Base-by-base conservation (phyloP, 345 rosid genomes). In the Brassica incana region DNA sequence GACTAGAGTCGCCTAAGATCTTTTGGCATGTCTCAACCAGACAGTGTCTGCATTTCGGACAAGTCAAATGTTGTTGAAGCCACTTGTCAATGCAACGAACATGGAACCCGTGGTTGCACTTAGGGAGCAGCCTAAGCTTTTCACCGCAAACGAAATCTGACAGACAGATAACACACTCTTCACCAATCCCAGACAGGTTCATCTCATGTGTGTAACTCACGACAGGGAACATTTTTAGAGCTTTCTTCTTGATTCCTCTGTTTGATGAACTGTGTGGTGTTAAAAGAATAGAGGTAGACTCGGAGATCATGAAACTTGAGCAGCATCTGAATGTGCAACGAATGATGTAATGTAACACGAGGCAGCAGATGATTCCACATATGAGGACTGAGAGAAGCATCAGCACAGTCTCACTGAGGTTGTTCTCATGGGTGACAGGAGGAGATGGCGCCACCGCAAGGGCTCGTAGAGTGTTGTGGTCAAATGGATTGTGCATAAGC, bases 41-140 rank as follows among this genome's bases (percentile, higher is more conserved):
- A 73, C 84, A 81, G 29, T 86, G 82, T 78, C 96, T 83, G 45
- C 96, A 91, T 5, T 83, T 89, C 0, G 92, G 96, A 77, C 96
- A 91, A 12, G 93, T 88, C 27, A 89, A 80, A 77, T 89, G 87
- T 7, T 88, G 87, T 68, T 81, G 75, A 30, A 91, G 93, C 92
- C 96, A 91, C 75, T 81, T 83, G 71, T 89, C 93, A 18, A 89
- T 87, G 65, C 95, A 91, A 7, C 69, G 67, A 23, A 88, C 88
- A 58, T 90, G 95, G 75, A 89, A 90, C 1, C 92, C 90, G 29
- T 90, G 95, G 86, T 85, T 85, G 79, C 92, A 90, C 59, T 85
- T 87, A 0, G 93, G 96, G 33, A 91, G 85, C 29, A 89, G 73
- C 64, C 89, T 84, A 3, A 87, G 67, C 12, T 74, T 67, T 14